Percentiles rank a stretch among this genome's conserved stretches.
These are phyloP conservation scores for Salvia splendens DNA, from an alignment of 257 asterid species.

Conservation along the genomic window DNA sequence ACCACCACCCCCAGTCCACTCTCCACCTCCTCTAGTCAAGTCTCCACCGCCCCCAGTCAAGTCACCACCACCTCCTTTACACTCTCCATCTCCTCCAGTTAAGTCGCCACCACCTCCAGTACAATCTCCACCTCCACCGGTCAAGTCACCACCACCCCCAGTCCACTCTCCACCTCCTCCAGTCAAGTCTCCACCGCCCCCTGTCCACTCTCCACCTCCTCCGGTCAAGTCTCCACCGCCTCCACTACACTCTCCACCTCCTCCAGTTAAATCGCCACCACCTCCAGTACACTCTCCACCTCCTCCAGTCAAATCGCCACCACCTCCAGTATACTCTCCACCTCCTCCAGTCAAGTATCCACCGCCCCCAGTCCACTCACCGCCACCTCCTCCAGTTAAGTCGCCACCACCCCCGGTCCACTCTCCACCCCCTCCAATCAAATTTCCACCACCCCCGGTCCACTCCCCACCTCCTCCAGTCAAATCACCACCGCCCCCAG, in stretches of 20 bases:
- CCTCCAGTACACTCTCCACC: background rate
- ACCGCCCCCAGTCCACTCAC: background rate
- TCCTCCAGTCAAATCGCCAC: too few relatives aligned
- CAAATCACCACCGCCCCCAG: too few relatives aligned
- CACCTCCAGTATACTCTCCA: too few relatives aligned
- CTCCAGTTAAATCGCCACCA: too few relatives aligned
- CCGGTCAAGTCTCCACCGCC: too few relatives aligned
- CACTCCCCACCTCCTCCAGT: too few relatives aligned
- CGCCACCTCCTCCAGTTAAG: background rate
- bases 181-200: too few relatives aligned
- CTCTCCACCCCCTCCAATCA: background rate
- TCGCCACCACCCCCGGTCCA: background rate
- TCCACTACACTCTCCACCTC: too few relatives aligned
- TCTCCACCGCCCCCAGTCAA: conserved; percentile 29
- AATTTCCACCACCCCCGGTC: too few relatives aligned
- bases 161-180: conserved; percentile 15
- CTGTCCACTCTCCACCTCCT: background rate
- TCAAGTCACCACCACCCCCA: conserved; percentile 21
- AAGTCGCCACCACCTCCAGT: background rate
- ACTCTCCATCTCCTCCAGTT: background rate
- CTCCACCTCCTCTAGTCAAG: background rate
- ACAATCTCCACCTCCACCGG: conserved; percentile 4
- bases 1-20: background rate
- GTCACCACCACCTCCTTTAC: conserved; percentile 1
- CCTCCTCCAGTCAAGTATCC: background rate